Percentiles rank a stretch among this genome's conserved stretches.
Evolutionary conservation across 1,284 basidiomycete genomes (phyloP).

Genomic region (Trametes pubescens): DNA sequence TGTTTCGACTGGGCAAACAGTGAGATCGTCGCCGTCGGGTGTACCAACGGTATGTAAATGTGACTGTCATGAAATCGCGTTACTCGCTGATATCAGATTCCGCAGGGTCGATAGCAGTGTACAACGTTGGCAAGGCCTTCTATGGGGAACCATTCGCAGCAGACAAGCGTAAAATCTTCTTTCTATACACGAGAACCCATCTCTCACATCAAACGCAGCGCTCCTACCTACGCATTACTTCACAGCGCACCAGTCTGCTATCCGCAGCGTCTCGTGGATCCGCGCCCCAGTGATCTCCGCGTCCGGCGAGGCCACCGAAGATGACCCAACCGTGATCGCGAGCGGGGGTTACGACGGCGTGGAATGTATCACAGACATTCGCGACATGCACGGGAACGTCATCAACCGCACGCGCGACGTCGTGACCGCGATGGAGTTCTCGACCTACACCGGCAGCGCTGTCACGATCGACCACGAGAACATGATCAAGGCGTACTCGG

Average conservation of each 20-base stretch:
- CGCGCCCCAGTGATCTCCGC: slow-evolving; percentile 64
- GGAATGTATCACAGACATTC: slow-evolving; percentile 75
- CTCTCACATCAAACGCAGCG: slow-evolving; percentile 37
- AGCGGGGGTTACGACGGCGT: slow-evolving; percentile 84
- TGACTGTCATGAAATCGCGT: no score
- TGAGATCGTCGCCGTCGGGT: slow-evolving; percentile 78
- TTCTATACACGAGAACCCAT: background rate
- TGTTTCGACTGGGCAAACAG: slow-evolving; percentile 90
- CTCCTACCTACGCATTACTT: slow-evolving; percentile 77
- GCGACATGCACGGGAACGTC: slow-evolving; percentile 67
- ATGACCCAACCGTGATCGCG: slow-evolving; percentile 75
- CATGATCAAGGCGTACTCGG: slow-evolving; percentile 74
- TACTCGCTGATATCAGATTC: no score
- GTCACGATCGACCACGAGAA: slow-evolving; percentile 83
- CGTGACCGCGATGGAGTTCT: slow-evolving; percentile 70
- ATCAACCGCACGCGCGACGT: slow-evolving; percentile 85
- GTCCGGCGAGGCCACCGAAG: slow-evolving; percentile 52
- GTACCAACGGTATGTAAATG: slow-evolving; percentile 72
- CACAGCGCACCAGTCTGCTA: slow-evolving; percentile 78
- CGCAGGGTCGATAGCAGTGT: slow-evolving; percentile 84
- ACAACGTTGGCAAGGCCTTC: slow-evolving; percentile 68
- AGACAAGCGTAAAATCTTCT: background rate
- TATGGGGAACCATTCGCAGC: slow-evolving; percentile 30
- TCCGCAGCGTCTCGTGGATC: slow-evolving; percentile 78
- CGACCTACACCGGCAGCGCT: slow-evolving; percentile 68